A percentile compares a stretch with the other conserved stretches of the same genome.
Conservation (phyloP, 345 rosid genomes). For the Aethionema arabicum region DNA sequence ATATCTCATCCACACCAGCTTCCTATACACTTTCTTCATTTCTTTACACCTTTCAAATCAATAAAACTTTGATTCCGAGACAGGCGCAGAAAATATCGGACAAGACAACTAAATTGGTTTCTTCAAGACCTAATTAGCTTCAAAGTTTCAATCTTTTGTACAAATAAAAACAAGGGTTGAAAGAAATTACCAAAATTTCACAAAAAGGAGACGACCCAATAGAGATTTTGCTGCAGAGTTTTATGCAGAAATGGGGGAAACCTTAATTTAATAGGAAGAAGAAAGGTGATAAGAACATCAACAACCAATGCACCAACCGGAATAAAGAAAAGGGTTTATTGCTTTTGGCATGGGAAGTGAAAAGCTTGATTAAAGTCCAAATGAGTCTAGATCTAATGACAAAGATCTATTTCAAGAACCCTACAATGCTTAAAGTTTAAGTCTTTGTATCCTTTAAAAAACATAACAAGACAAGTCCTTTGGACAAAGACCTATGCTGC, state of each 20-base stretch:
- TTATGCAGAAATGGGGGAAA: not conserved
- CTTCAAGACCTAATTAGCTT: constrained; percentile 2
- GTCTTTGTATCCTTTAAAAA: constrained; percentile 41
- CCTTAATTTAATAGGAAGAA: constrained; percentile 22
- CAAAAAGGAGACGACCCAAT: constrained; percentile 14
- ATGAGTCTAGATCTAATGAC: constrained; percentile 42
- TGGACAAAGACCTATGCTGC: constrained; percentile 30
- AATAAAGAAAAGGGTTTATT: constrained; percentile 21
- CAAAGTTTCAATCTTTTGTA: constrained; percentile 30
- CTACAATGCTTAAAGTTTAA: constrained; percentile 41
- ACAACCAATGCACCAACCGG: constrained; percentile 40
- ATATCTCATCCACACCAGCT: constrained; percentile 48
- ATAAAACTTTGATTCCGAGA: no score
- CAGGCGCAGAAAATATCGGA: not conserved
- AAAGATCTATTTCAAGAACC: constrained; percentile 17
- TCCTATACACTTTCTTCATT: constrained; percentile 55
- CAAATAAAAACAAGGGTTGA: constrained; percentile 6
- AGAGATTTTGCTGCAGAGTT: constrained; percentile 20
- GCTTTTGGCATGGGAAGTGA: constrained; percentile 34
- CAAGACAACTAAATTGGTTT: constrained; percentile 3
- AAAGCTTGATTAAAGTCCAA: constrained; percentile 34
- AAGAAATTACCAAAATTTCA: constrained; percentile 20
- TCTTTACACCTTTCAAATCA: not conserved
- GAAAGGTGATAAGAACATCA: constrained; percentile 35
- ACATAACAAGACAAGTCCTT: constrained; percentile 41